phyloP scores from a whole-genome alignment of 164 flowering plant genomes.

The Chimonanthus praecox region DNA sequence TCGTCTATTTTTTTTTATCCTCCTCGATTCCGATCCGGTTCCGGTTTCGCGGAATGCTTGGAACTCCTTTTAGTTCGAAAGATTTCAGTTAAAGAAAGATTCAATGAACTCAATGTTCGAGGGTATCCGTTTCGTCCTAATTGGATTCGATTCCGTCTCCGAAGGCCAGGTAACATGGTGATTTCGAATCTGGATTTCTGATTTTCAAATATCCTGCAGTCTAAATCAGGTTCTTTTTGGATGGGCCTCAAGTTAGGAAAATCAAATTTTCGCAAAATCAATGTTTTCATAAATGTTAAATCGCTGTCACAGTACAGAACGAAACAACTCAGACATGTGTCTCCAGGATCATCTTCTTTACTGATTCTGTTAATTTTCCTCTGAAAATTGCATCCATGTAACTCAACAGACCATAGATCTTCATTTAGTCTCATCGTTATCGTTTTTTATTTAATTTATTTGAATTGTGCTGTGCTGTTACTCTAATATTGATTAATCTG shows the following conservation, averaged over 20 bases:
- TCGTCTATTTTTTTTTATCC: neutral
- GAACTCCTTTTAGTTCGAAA: neutral
- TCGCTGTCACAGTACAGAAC: too few relatives aligned
- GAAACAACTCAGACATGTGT: too few relatives aligned
- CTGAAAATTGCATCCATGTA: too few relatives aligned
- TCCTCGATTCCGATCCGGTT: neutral
- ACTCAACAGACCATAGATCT: neutral
- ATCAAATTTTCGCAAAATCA: too few relatives aligned
- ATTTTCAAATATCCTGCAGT: neutral
- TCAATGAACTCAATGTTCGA: constrained; percentile 16
- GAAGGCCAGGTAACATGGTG: constrained; percentile 24
- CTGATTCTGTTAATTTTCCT: too few relatives aligned
- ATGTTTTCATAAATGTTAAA: too few relatives aligned
- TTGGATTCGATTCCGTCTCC: constrained; percentile 46
- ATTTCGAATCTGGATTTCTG: neutral
- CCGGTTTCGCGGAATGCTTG: too few relatives aligned
- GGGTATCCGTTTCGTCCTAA: constrained; percentile 58
- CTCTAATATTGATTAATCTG: neutral
- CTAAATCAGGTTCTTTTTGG: neutral
- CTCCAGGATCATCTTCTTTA: too few relatives aligned
- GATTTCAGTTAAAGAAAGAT: constrained; percentile 1
- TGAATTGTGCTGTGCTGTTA: neutral
- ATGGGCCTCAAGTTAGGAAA: neutral
- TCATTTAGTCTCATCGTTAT: neutral
- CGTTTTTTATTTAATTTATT: neutral